These are phyloP conservation scores for Aspergillus vadensis DNA, from an alignment of 2,329 filamentous ascomycete genomes.

Conservation along the genomic window DNA sequence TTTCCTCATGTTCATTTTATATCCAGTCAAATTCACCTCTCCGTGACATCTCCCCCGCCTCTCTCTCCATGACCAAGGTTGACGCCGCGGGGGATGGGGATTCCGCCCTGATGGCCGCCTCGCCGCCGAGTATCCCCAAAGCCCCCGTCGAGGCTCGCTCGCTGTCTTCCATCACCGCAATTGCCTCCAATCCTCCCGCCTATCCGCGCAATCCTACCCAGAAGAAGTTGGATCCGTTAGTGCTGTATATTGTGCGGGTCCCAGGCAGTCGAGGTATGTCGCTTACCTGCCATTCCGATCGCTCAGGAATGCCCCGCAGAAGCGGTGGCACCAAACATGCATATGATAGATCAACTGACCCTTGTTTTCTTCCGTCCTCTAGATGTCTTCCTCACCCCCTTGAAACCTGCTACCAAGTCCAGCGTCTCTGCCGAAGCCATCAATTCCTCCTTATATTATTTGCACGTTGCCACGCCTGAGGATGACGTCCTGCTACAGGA, in stretches of 20 bases:
- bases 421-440: conserved; percentile 88
- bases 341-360: conserved; percentile 14
- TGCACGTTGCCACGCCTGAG: conserved; percentile 72
- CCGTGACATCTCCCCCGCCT: background rate
- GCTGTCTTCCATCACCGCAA: conserved; percentile 72
- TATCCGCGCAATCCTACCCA: conserved; percentile 79
- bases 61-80: conserved; percentile 25
- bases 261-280: conserved; percentile 79
- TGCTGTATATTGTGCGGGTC: conserved; percentile 89
- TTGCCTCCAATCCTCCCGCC: conserved; percentile 83
- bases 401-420: conserved; percentile 79
- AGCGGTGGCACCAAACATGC: background rate
- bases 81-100: conserved; percentile 30
- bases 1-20: background rate
- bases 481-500: conserved; percentile 51
- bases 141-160: conserved; percentile 75
- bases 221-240: conserved; percentile 68
- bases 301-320: conserved; percentile 11
- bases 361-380: conserved; percentile 12
- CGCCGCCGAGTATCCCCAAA: conserved; percentile 20
- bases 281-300: background rate
- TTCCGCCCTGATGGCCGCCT: conserved; percentile 28
- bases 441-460: conserved; percentile 83
- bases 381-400: conserved; percentile 91
- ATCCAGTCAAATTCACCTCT: background rate